These are phyloP conservation scores for Brassica rapa DNA, from an alignment of 345 rosid genomes.

Conservation along the genomic window DNA sequence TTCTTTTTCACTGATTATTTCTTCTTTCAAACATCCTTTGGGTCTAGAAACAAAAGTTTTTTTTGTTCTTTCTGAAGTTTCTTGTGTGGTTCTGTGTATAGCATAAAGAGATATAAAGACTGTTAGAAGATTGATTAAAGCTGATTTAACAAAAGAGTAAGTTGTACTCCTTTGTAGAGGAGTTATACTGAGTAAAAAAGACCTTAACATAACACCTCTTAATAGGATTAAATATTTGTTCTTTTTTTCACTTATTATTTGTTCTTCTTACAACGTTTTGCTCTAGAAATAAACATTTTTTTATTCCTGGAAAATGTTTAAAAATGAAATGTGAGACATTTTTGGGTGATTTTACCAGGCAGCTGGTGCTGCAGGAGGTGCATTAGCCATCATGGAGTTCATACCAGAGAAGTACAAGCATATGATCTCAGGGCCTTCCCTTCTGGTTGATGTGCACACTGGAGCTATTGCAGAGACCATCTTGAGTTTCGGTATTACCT, in stretches of 20 bases:
- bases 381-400: constrained; percentile 71
- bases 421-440: constrained; percentile 75
- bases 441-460: constrained; percentile 81
- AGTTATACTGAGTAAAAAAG: not conserved
- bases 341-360: constrained; percentile 63
- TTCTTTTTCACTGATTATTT: not conserved
- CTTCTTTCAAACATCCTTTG: not conserved
- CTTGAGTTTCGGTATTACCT: constrained; percentile 76
- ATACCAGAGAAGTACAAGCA: constrained; percentile 78
- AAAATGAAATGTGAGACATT: not conserved
- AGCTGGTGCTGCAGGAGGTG: constrained; percentile 90
- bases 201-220: constrained; percentile 1
- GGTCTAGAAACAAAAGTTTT: not conserved
- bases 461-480: constrained; percentile 94
- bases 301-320: not conserved
- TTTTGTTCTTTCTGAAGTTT: too few species aligned
- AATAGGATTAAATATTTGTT: not conserved
- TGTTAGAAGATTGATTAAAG: too few species aligned
- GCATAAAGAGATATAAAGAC: too few species aligned
- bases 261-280: not conserved
- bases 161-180: too few species aligned
- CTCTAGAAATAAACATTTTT: not conserved
- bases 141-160: too few species aligned
- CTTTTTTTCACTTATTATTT: not conserved
- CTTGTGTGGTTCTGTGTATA: too few species aligned